Percentiles rank a stretch among this genome's conserved stretches.
Conservation (phyloP, 306 rosid species). For the Fagus crenata region DNA sequence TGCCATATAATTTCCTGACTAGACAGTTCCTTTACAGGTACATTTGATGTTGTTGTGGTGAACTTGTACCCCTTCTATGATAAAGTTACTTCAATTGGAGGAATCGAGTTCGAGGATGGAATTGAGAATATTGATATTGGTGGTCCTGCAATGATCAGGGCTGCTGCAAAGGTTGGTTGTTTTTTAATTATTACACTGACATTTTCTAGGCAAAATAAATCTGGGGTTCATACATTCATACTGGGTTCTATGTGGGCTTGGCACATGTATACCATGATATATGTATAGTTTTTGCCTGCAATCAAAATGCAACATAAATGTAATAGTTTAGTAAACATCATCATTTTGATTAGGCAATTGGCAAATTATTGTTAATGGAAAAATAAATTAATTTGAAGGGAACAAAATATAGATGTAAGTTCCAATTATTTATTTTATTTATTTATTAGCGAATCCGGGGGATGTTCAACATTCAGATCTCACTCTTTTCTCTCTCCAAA, state of each 20-base stretch:
- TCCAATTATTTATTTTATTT: too few relatives aligned
- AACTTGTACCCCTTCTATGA: conserved; percentile 88
- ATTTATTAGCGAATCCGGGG: too few relatives aligned
- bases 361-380: too few relatives aligned
- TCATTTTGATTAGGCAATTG: background rate
- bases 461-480: too few relatives aligned
- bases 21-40: conserved; percentile 49
- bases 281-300: background rate
- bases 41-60: conserved; percentile 91
- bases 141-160: conserved; percentile 96
- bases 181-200: conserved; percentile 5
- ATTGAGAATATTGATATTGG: conserved; percentile 97
- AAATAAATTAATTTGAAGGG: too few relatives aligned
- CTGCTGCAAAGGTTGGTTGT: conserved; percentile 88
- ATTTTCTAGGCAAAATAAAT: conserved; percentile 13
- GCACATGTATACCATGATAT: background rate
- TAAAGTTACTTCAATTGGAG: conserved; percentile 73
- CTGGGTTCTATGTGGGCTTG: background rate
- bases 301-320: background rate
- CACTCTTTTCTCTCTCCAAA: too few relatives aligned
- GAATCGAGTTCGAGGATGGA: conserved; percentile 82
- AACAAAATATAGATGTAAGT: too few relatives aligned
- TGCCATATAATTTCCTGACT: conserved; percentile 6
- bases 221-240: background rate
- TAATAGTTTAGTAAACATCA: background rate